Evolutionary conservation across 1,139 yeast species (phyloP).

Genomic region (Candida neerlandica): DNA sequence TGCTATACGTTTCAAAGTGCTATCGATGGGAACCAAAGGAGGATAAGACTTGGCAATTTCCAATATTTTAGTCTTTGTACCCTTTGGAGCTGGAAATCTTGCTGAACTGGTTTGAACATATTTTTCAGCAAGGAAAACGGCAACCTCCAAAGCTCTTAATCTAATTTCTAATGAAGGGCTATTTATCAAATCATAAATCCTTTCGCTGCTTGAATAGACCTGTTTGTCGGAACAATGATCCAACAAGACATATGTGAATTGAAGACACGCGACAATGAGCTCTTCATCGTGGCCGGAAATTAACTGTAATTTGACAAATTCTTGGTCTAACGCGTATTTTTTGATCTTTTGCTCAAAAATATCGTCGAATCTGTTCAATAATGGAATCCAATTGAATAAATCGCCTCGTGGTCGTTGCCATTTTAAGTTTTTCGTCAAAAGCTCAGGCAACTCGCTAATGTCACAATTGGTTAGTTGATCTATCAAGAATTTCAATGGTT

Average conservation of each 20-base stretch:
- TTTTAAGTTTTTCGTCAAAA: slow-evolving; percentile 28
- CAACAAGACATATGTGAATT: slow-evolving; percentile 63
- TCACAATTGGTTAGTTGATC: slow-evolving; percentile 34
- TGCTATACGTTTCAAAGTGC: slow-evolving; percentile 19
- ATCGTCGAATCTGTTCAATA: slow-evolving; percentile 74
- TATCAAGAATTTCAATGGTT: slow-evolving; percentile 40
- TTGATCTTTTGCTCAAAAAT: slow-evolving; percentile 56
- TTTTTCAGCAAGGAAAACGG: slow-evolving; percentile 61
- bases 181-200: slow-evolving; percentile 61
- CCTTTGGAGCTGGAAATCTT: slow-evolving; percentile 46
- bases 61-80: slow-evolving; percentile 46
- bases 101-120: slow-evolving; percentile 47
- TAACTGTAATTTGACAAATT: slow-evolving; percentile 46
- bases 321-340: slow-evolving; percentile 56
- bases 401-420: slow-evolving; percentile 79
- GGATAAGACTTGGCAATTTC: slow-evolving; percentile 60
- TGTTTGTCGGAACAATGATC: slow-evolving; percentile 71
- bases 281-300: slow-evolving; percentile 49
- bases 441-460: slow-evolving; percentile 32
- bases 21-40: slow-evolving; percentile 48
- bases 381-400: slow-evolving; percentile 73
- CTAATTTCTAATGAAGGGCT: slow-evolving; percentile 63
- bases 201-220: slow-evolving; percentile 67
- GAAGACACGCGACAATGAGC: slow-evolving; percentile 54
- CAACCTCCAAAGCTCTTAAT: slow-evolving; percentile 64